Evolutionary conservation across 1,284 basidiomycete genomes (phyloP).

Genomic region (Stygiomarasmius scandens): DNA sequence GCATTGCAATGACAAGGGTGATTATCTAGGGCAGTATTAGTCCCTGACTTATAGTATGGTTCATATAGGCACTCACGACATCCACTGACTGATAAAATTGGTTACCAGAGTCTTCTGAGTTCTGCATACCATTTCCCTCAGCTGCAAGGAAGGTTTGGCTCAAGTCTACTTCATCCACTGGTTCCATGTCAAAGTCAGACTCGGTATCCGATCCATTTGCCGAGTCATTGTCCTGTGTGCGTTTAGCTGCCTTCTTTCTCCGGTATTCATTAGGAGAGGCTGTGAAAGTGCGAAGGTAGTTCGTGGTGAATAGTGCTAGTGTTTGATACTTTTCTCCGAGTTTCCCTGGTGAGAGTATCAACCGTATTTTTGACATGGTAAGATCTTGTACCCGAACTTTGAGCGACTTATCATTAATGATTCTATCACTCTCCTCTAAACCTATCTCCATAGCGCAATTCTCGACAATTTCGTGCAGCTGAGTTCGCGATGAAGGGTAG

Average conservation of each 20-base stretch:
- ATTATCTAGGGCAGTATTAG: conserved; percentile 10
- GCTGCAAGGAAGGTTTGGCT: background rate
- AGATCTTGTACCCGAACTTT: background rate
- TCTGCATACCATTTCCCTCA: background rate
- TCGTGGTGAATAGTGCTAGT: background rate
- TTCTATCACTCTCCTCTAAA: no score
- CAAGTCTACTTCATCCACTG: background rate
- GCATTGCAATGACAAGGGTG: conserved; percentile 20
- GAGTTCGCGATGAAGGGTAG: no score
- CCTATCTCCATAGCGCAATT: no score
- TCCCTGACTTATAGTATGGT: no score
- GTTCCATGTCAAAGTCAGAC: background rate
- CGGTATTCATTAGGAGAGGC: background rate
- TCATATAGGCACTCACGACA: no score
- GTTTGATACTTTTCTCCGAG: background rate
- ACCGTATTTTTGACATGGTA: background rate
- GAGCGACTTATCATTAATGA: background rate
- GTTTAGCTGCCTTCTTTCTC: background rate
- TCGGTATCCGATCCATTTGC: background rate
- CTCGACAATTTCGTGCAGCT: no score
- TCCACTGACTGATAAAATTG: no score
- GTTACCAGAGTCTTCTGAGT: background rate
- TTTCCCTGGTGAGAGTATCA: background rate
- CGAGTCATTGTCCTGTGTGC: no score
- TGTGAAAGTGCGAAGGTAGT: background rate